Evolutionary conservation across 768 basidiomycete genomes (phyloP), one percentile per base, ranked within the genome.

Genomic region (Galerina sulciceps): DNA sequence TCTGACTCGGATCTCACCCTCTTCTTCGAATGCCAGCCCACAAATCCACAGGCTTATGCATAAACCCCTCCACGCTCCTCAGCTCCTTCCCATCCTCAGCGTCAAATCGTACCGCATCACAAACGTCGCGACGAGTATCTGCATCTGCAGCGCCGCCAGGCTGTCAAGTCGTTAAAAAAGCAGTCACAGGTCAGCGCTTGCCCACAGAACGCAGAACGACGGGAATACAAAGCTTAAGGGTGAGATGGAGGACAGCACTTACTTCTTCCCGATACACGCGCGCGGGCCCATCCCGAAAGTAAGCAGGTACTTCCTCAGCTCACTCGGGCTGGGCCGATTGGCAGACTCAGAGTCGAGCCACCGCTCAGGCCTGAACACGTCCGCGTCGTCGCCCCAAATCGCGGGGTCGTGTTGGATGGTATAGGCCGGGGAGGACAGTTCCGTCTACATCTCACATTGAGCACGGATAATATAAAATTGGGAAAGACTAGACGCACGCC

Each of bases 221-320:
- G 18, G 17, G 4, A 17, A 37, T 14, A 22, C 10, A n/a, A 20
- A 22, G 13, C 14, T 10, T 31, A 1, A 44, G 15, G 26, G 15
- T 26, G 6, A 54, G 31, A 17, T 23, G 6, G 44, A 9, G 17
- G 20, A 45, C n/a, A 3, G 17, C 4, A 55, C 43, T 10, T 40
- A 55, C 54, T 55, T 55, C n/a, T 55, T 55, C 35, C 54, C 54
- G 6, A 55, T 55, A 40, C 54, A 55, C 44, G 45, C 45, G 14
- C 54, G 11, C 1, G 54, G 54, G 1, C 54, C 54, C 11, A 38
- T 48, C 10, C 54, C 54, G n/a, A 55, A 55, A 5, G 54, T 55
- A 45, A 55, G 54, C 3, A 55, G 35, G n/a, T 55, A 46, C 18
- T 55, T 55, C 37, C 47, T 55, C 35, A 55, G 6, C 35, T 46